These are phyloP conservation scores for Diaporthe nobilis DNA, from an alignment of 2,329 filamentous ascomycete species.

Conservation along the genomic window DNA sequence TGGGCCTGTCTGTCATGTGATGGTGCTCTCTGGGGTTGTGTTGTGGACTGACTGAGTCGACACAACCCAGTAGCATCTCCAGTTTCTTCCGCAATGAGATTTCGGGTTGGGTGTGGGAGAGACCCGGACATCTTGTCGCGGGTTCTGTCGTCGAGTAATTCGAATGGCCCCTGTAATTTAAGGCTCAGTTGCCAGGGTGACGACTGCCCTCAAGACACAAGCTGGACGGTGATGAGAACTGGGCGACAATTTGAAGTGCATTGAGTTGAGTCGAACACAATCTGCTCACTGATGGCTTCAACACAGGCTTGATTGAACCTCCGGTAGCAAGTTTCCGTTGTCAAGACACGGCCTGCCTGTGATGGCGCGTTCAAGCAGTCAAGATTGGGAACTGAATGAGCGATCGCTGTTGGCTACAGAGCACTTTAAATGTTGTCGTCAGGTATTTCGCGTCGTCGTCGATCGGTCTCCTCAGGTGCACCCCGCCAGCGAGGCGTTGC, in stretches of 20 bases:
- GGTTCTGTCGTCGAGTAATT: neutral
- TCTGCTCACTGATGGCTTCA: neutral
- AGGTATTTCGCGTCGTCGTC: slow-evolving; percentile 8
- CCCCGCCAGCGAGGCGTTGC: neutral
- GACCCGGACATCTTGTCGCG: neutral
- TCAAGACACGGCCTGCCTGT: neutral
- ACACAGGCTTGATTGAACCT: no score
- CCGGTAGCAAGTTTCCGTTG: neutral
- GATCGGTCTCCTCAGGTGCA: neutral
- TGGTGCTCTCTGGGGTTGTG: neutral
- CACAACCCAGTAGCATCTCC: neutral
- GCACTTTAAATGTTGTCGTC: neutral
- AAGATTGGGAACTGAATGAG: neutral
- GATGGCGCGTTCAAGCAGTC: neutral
- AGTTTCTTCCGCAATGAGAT: neutral
- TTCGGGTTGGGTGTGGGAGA: neutral
- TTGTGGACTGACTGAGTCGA: neutral
- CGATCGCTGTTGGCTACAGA: neutral
- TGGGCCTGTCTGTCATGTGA: neutral
- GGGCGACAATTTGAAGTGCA: neutral
- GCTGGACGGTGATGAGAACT: neutral
- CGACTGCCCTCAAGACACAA: neutral
- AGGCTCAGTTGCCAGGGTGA: no score
- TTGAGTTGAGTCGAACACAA: neutral
- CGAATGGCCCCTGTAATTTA: neutral